Evolutionary conservation across 352 stramenopile genomes (phyloP).

Genomic region (Phytophthora colocasiae): DNA sequence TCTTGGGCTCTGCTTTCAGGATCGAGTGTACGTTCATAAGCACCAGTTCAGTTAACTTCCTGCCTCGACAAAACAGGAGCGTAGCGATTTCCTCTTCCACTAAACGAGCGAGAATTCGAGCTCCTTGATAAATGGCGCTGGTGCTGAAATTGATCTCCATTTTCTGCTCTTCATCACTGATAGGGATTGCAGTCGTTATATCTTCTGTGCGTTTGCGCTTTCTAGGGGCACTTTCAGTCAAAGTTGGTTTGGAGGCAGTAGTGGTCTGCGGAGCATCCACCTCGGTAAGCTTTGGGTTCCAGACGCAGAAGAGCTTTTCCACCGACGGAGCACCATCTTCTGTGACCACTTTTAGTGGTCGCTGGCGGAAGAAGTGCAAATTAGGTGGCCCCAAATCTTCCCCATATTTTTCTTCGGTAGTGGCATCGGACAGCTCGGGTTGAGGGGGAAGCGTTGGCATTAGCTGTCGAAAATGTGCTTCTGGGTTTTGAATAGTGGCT

Average conservation of each 20-base stretch:
- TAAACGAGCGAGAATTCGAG: conserved; percentile 92
- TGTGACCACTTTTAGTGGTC: conserved; percentile 77
- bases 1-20: conserved; percentile 51
- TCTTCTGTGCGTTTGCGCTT: conserved; percentile 33
- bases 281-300: conserved; percentile 90
- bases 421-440: not conserved
- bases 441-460: conserved; percentile 72
- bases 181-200: not conserved
- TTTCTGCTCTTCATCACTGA: conserved; percentile 6
- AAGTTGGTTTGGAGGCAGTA: not conserved
- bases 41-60: conserved; percentile 94
- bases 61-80: conserved; percentile 95
- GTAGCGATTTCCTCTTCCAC: conserved; percentile 92
- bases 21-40: conserved; percentile 87
- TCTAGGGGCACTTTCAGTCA: not conserved
- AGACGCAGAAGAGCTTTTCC: conserved; percentile 95
- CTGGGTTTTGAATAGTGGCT: conserved; percentile 95
- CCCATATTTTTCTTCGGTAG: conserved; percentile 1
- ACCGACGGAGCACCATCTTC: conserved; percentile 91
- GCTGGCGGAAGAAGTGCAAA: conserved; percentile 71
- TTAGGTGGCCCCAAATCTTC: conserved; percentile 33
- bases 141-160: conserved; percentile 30
- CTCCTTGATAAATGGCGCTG: conserved; percentile 91
- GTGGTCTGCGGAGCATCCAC: too few relatives aligned
- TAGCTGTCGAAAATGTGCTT: conserved; percentile 92